Evolutionary conservation across 2,329 filamentous ascomycete genomes (phyloP).

Genomic region (Westerdykella sp.): DNA sequence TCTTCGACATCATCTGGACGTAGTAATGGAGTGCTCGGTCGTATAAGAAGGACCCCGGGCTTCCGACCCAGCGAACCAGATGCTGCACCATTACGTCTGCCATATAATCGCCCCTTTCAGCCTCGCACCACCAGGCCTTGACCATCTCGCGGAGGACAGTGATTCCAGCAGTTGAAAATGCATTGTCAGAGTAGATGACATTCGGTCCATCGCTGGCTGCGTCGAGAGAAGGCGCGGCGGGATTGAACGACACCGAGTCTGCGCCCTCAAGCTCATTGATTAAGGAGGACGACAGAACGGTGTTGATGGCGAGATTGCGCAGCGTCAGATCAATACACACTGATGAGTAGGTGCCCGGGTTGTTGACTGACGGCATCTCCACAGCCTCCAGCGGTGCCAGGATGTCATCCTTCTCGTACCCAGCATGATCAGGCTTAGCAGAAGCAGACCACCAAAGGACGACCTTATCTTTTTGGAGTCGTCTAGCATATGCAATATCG

Average conservation of each 20-base stretch:
- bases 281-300: conserved; percentile 89
- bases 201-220: conserved; percentile 57
- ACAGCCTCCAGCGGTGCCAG: conserved; percentile 75
- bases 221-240: conserved; percentile 58
- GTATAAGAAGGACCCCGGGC: conserved; percentile 87
- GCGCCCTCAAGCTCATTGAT: conserved; percentile 94
- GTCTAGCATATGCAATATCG: conserved; percentile 86
- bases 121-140: conserved; percentile 96
- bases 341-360: conserved; percentile 86
- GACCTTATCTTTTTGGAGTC: conserved; percentile 84
- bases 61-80: conserved; percentile 94
- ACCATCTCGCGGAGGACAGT: conserved; percentile 95
- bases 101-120: conserved; percentile 83
- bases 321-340: conserved; percentile 95
- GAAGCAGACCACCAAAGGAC: conserved; percentile 95
- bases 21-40: conserved; percentile 93
- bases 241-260: conserved; percentile 80
- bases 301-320: conserved; percentile 94
- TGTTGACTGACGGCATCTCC: conserved; percentile 89
- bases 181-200: conserved; percentile 74
- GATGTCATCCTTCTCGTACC: conserved; percentile 89
- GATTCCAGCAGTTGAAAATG: conserved; percentile 88
- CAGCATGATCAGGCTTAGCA: conserved; percentile 86
- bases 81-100: conserved; percentile 97
- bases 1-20: conserved; percentile 96